These are phyloP conservation scores for Aspergillus quadrilineatus DNA, from an alignment of 2,329 filamentous ascomycete species.

Conservation along the genomic window DNA sequence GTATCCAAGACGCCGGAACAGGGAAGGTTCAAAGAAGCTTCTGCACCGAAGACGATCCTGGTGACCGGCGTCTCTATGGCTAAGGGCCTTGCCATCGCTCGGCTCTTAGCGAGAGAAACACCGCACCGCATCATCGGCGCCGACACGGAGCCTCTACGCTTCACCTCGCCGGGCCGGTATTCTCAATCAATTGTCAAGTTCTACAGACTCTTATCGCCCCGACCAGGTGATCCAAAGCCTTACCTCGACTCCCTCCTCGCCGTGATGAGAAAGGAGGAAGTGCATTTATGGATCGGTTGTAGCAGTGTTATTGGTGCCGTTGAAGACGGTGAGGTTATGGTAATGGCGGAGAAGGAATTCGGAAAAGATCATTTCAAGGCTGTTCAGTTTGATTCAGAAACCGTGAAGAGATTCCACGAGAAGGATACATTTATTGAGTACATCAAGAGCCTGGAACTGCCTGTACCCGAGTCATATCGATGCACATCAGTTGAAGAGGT, in stretches of 20 bases:
- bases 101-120: background rate
- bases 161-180: background rate
- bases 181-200: background rate
- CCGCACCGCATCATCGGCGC: constrained; percentile 5
- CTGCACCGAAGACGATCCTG: background rate
- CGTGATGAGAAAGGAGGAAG: background rate
- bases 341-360: background rate
- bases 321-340: constrained; percentile 1
- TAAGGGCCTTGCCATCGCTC: background rate
- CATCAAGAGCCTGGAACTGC: background rate
- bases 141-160: background rate
- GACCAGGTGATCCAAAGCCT: background rate
- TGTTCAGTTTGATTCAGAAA: background rate
- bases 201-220: background rate
- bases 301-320: background rate
- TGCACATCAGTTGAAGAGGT: background rate
- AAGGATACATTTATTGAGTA: background rate
- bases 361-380: background rate
- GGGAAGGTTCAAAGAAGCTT: background rate
- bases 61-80: constrained; percentile 4
- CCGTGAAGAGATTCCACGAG: background rate
- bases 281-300: constrained; percentile 2
- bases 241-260: background rate
- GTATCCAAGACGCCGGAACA: background rate
- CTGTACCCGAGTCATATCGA: background rate